These are phyloP conservation scores for Chlamydomonas eustigma DNA, from an alignment of 139 green algal species.

Conservation along the genomic window DNA sequence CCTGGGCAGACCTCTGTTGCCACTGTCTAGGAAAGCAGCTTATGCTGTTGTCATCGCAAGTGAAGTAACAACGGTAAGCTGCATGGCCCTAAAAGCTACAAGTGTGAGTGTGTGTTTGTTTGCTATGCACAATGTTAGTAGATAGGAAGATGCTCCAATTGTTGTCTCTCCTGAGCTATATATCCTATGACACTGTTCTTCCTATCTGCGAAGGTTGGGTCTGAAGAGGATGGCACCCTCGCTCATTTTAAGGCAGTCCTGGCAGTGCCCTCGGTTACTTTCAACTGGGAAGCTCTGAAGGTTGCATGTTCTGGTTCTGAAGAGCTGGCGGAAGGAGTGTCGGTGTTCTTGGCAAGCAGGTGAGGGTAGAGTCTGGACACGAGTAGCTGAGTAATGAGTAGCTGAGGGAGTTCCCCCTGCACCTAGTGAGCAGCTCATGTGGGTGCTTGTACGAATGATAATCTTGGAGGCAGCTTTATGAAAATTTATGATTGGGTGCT, in stretches of 20 bases:
- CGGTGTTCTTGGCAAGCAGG: constrained; percentile 15
- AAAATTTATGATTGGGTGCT: no score
- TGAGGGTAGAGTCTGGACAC: no score
- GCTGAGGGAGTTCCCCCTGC: no score
- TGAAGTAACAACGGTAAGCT: neutral
- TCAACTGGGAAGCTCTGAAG: neutral
- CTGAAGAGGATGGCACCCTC: neutral
- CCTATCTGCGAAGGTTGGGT: constrained; percentile 2
- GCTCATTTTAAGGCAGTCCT: constrained; percentile 33
- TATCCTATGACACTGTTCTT: no score
- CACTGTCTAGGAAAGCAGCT: constrained; percentile 27
- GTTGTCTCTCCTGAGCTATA: no score
- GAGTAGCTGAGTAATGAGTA: no score
- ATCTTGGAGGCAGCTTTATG: no score
- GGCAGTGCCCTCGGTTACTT: constrained; percentile 15
- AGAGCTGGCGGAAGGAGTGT: constrained; percentile 34
- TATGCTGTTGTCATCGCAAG: constrained; percentile 46
- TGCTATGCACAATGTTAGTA: no score
- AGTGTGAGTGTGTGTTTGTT: no score
- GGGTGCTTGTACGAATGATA: no score
- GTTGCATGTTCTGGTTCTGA: constrained; percentile 11
- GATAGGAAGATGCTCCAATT: neutral
- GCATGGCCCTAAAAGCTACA: no score
- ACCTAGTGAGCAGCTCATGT: no score
- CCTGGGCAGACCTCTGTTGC: constrained; percentile 49